Conservation (phyloP, 2,329 filamentous ascomycete genomes). For the Aspergillus fructus region DNA sequence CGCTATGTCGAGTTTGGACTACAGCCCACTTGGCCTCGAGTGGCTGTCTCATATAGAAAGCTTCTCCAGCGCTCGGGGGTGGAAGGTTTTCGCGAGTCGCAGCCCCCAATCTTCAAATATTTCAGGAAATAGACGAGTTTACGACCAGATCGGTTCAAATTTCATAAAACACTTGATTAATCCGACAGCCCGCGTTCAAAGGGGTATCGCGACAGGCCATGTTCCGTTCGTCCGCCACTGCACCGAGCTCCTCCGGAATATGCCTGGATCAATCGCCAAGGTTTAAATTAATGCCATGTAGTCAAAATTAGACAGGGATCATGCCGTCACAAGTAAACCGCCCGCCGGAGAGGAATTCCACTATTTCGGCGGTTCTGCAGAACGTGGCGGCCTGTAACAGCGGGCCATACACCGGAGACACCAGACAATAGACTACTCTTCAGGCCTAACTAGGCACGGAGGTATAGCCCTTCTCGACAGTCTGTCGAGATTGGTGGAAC, state of each 20-base stretch:
- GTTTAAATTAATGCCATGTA: not conserved
- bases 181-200: not conserved
- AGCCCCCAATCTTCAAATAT: too few relatives aligned
- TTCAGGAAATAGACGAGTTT: not conserved
- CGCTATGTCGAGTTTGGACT: not conserved
- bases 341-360: not conserved
- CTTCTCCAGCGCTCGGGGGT: not conserved
- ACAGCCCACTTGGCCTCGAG: not conserved
- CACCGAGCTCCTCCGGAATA: not conserved
- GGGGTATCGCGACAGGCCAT: not conserved
- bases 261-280: not conserved
- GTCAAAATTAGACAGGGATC: not conserved
- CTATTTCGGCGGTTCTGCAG: not conserved
- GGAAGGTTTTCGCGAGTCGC: too few relatives aligned
- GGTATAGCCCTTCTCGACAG: not conserved
- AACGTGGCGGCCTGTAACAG: not conserved
- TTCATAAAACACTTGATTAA: not conserved
- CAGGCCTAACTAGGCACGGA: not conserved
- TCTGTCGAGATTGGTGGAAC: conserved; percentile 8
- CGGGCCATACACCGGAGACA: not conserved
- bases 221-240: not conserved
- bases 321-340: not conserved
- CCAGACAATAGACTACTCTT: not conserved
- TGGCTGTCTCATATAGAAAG: not conserved
- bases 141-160: not conserved